Percentiles rank a stretch among this genome's conserved stretches.
These are phyloP conservation scores for Aspergillus steynii DNA, from an alignment of 495 filamentous ascomycete species.

Conservation along the genomic window DNA sequence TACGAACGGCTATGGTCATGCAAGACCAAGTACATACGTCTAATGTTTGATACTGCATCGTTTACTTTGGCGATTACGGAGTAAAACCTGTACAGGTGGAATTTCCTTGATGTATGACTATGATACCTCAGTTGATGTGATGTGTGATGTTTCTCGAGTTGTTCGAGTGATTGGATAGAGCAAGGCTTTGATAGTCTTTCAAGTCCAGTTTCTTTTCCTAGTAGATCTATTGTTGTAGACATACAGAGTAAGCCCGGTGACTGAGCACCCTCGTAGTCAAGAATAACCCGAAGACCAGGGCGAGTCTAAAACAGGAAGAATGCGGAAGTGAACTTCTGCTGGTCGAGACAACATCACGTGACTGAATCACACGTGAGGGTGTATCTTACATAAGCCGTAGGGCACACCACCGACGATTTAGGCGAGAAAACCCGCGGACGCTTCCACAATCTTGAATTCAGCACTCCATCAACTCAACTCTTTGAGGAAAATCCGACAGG, in stretches of 20 bases:
- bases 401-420: constrained; percentile 38
- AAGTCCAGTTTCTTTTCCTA: neutral
- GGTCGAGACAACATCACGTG: constrained; percentile 9
- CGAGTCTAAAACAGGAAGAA: too few species aligned
- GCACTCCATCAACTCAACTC: constrained; percentile 40
- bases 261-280: too few species aligned
- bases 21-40: constrained; percentile 49
- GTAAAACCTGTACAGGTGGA: constrained; percentile 38
- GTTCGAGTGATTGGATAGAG: constrained; percentile 13
- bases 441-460: constrained; percentile 24
- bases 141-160: constrained; percentile 29
- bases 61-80: constrained; percentile 27
- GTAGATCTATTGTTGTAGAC: constrained; percentile 6
- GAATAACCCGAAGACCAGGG: neutral
- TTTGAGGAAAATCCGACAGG: constrained; percentile 67
- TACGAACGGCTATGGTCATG: constrained; percentile 42
- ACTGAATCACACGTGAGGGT: neutral
- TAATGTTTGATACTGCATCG: constrained; percentile 32
- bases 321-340: too few species aligned
- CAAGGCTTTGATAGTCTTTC: constrained; percentile 3
- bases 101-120: constrained; percentile 48
- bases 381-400: constrained; percentile 37
- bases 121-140: constrained; percentile 44
- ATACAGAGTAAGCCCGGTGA: neutral
- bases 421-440: constrained; percentile 31